A percentile compares a stretch with the other conserved stretches of the same genome.
Conservation (phyloP, 2,329 filamentous ascomycete genomes). For the Ophiostoma fasciatum region DNA sequence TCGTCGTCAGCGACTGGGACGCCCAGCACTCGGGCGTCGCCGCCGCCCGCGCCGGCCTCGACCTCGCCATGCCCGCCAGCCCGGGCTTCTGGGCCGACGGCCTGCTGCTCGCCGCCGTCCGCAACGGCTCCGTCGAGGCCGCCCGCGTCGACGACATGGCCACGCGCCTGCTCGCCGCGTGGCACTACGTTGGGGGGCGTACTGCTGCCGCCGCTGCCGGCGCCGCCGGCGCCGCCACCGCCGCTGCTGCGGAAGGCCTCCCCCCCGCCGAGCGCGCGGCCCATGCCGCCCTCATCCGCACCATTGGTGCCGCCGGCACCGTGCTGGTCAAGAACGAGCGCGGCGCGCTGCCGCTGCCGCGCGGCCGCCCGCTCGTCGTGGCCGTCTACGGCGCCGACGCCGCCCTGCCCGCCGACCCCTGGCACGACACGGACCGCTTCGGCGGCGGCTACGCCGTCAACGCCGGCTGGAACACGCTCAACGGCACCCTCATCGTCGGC, state of each 20-base stretch:
- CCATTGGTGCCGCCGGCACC: slow-evolving; percentile 40
- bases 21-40: slow-evolving; percentile 57
- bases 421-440: slow-evolving; percentile 31
- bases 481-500: slow-evolving; percentile 36
- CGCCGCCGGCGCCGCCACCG: too few species aligned
- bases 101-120: slow-evolving; percentile 19
- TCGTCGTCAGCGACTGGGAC: slow-evolving; percentile 41
- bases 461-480: slow-evolving; percentile 34
- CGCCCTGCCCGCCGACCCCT: slow-evolving; percentile 21
- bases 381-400: slow-evolving; percentile 54
- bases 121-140: slow-evolving; percentile 57
- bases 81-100: background rate
- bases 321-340: slow-evolving; percentile 50
- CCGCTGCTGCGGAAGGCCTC: slow-evolving; percentile 13
- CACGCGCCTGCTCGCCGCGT: slow-evolving; percentile 41
- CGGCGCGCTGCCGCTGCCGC: slow-evolving; percentile 33
- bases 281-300: slow-evolving; percentile 32
- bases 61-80: slow-evolving; percentile 65
- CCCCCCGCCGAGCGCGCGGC: slow-evolving; percentile 43
- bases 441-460: slow-evolving; percentile 24
- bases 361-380: slow-evolving; percentile 38
- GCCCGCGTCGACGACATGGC: slow-evolving; percentile 66
- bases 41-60: slow-evolving; percentile 56
- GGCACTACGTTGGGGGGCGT: slow-evolving; percentile 21
- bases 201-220: too few species aligned